Conservation (phyloP, 2,329 filamentous ascomycete genomes). For the Lecanicillium sp. region DNA sequence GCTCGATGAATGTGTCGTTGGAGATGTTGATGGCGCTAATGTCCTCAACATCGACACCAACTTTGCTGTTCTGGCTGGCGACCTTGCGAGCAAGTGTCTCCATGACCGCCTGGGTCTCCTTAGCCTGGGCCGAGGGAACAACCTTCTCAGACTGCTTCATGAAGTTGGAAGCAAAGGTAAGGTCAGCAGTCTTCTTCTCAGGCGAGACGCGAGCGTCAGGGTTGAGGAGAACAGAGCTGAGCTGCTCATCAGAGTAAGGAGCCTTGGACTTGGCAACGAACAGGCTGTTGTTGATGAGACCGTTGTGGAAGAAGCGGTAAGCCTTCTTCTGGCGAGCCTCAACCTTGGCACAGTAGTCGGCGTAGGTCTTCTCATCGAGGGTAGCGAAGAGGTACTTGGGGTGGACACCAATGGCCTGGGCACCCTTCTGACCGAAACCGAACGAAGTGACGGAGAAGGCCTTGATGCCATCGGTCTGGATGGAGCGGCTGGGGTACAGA, state of each 20-base stretch:
- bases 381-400: slow-evolving; percentile 92
- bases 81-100: slow-evolving; percentile 66
- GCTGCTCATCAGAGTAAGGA: slow-evolving; percentile 84
- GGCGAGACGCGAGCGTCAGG: slow-evolving; percentile 78
- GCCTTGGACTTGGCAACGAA: slow-evolving; percentile 92
- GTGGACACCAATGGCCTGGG: slow-evolving; percentile 94
- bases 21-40: slow-evolving; percentile 83
- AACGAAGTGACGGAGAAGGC: slow-evolving; percentile 99
- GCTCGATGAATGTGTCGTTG: slow-evolving; percentile 88
- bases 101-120: slow-evolving; percentile 68
- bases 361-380: slow-evolving; percentile 81
- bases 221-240: slow-evolving; percentile 86
- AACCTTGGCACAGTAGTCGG: slow-evolving; percentile 80
- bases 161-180: slow-evolving; percentile 65
- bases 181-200: slow-evolving; percentile 80
- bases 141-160: slow-evolving; percentile 59
- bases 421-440: slow-evolving; percentile 98
- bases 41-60: slow-evolving; percentile 92
- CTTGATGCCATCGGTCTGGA: slow-evolving; percentile 97
- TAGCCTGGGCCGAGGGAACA: slow-evolving; percentile 41
- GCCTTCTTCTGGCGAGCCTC: slow-evolving; percentile 95
- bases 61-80: slow-evolving; percentile 57
- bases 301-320: slow-evolving; percentile 97
- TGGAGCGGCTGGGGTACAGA: slow-evolving; percentile 88
- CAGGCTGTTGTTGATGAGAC: slow-evolving; percentile 93